Evolutionary conservation across 257 asterid genomes (phyloP).

Genomic region (Ligustrum vulgare): DNA sequence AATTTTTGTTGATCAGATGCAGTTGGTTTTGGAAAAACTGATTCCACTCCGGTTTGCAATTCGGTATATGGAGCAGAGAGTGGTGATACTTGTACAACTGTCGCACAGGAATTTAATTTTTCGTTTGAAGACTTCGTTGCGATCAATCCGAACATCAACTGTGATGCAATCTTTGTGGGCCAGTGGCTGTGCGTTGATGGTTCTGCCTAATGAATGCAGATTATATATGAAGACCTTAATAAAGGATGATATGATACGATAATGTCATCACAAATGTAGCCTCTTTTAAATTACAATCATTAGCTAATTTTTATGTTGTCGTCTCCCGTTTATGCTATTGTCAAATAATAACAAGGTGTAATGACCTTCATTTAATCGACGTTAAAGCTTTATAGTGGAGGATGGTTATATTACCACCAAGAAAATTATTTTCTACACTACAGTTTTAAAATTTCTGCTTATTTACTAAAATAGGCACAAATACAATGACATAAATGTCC

Average conservation of each 20-base stretch:
- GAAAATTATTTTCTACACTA: no score
- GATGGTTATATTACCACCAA: no score
- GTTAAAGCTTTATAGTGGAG: background rate
- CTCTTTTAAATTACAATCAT: background rate
- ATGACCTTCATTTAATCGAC: background rate
- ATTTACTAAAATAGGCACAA: no score
- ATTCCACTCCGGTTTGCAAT: background rate
- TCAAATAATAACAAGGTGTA: background rate
- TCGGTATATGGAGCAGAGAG: conserved; percentile 20
- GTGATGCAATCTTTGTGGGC: conserved; percentile 25
- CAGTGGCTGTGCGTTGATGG: conserved; percentile 37
- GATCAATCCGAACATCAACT: conserved; percentile 36
- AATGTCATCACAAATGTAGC: background rate
- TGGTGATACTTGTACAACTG: conserved; percentile 28
- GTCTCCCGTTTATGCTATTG: background rate
- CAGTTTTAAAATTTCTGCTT: no score
- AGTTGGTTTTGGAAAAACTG: conserved; percentile 21
- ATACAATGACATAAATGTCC: no score
- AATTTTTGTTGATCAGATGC: background rate
- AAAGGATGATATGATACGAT: background rate
- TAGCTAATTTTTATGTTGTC: background rate
- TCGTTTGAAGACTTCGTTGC: background rate
- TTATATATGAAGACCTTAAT: background rate
- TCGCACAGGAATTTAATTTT: conserved; percentile 10
- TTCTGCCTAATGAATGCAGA: conserved; percentile 6